Base-by-base conservation (phyloP, 1,284 basidiomycete species). In the Clitocybe nebularis region DNA sequence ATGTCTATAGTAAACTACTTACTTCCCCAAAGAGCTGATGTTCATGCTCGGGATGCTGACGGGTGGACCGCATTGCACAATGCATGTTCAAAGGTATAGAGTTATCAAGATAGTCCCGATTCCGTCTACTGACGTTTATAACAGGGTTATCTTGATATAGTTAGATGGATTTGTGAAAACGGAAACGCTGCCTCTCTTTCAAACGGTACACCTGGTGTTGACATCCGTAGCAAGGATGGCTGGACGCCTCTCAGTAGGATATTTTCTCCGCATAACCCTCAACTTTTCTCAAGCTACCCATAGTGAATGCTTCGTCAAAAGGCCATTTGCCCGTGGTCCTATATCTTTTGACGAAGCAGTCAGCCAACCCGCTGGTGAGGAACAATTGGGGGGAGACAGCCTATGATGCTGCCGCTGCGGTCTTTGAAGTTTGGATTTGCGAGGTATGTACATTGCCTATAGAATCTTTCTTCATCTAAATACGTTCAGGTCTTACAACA, bases 361-460 rank as follows among this genome's bases (percentile, higher is more conserved):
- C 70, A 3, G 90, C 89, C 7, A 77, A 93, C 55, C 89, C 93
- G 0, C 69, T 93, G 2, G 66, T 89, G 14, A 76, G 93, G 39
- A 95, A 95, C 53, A 86, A 89, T 49, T 93, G 86, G 79, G 89
- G 90, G 9, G 93, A 95, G 62, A 92, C 92, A 1, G 93, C 93
- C 0, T 94, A 83, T 59, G 93, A 95, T 60, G 79, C 81, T 19
- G 90, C 92, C 21, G 89, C 90, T 19, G 88, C 89, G 1, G 90
- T 93, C 1, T 94, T 94, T 52, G 91, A 95, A 68, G 76, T 93
- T 30, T 89, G 85, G 81, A 90, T 93, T 47, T 92, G 88, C 62
- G 82, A 90, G 69, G 89, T 92, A 55, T 42, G 56, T 48, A n/a
- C n/a, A 11, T 19, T n/a, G 14, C 23, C 21, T 13, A 4, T 24